Evolutionary conservation across 345 rosid species (phyloP).

Genomic region (Melaleuca alternifolia): DNA sequence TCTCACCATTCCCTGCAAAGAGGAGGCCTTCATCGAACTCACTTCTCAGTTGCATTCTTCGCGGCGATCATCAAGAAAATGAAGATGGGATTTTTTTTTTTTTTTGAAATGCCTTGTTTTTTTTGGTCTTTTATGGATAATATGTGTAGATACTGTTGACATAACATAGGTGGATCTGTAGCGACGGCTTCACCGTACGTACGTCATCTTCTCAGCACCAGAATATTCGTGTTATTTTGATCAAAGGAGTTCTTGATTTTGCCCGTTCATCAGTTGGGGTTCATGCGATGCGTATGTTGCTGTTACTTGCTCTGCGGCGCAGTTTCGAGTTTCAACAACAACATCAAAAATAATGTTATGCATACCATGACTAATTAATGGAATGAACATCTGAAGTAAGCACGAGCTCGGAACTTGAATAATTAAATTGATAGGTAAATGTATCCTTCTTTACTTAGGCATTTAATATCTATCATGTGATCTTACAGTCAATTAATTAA

Average conservation of each 20-base stretch:
- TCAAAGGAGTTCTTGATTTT: not conserved
- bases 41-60: not conserved
- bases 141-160: not conserved
- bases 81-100: not conserved
- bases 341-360: not conserved
- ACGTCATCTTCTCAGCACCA: not conserved
- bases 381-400: not conserved
- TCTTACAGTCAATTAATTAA: not conserved
- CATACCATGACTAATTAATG: not conserved
- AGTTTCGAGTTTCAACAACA: not conserved
- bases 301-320: not conserved
- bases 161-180: not conserved
- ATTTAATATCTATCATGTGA: not conserved
- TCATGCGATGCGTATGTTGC: not conserved
- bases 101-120: not conserved
- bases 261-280: not conserved
- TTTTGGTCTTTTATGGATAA: not conserved
- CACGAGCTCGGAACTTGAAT: not conserved
- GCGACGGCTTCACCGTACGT: not conserved
- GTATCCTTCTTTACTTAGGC: no score
- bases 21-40: constrained; percentile 10
- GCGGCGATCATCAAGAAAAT: not conserved
- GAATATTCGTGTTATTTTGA: not conserved
- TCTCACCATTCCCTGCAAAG: constrained; percentile 17
- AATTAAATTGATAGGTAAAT: not conserved